These are phyloP conservation scores for Reutealis trisperma DNA, from an alignment of 345 rosid genomes.

Conservation along the genomic window DNA sequence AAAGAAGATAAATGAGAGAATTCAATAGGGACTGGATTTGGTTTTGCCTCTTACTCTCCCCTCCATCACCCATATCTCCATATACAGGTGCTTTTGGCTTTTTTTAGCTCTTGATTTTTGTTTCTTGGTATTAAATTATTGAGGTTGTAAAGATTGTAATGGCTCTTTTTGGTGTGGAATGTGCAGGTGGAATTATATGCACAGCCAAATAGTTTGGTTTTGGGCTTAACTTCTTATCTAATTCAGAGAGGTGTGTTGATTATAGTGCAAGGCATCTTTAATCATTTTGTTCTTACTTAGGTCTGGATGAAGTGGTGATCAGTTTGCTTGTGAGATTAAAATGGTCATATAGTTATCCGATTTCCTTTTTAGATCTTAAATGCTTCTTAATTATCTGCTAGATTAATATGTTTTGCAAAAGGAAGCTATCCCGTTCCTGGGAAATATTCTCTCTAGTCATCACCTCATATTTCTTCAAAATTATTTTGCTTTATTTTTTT, in stretches of 20 bases:
- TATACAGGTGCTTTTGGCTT: conserved; percentile 42
- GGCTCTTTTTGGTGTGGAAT: conserved; percentile 37
- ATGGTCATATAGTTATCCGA: conserved; percentile 27
- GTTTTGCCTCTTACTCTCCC: conserved; percentile 37
- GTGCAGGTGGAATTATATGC: conserved; percentile 72
- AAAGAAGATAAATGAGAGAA: conserved; percentile 36
- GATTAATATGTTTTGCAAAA: conserved; percentile 8
- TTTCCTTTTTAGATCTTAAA: conserved; percentile 23
- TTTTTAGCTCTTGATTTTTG: conserved; percentile 12
- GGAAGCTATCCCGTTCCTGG: neutral
- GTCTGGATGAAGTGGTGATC: conserved; percentile 46
- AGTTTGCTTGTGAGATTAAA: conserved; percentile 53
- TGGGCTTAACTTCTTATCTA: conserved; percentile 51
- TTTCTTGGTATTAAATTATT: conserved; percentile 5
- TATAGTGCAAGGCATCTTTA: conserved; percentile 44
- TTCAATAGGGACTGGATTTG: conserved; percentile 48
- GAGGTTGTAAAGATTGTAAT: conserved; percentile 19
- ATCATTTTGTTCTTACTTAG: conserved; percentile 44
- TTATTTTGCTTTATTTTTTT: neutral
- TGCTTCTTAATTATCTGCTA: conserved; percentile 18
- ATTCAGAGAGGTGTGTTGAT: conserved; percentile 65
- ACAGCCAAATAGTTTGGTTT: conserved; percentile 43
- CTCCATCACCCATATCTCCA: conserved; percentile 40
- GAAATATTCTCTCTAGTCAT: neutral
- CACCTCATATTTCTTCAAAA: neutral